A percentile compares a stretch with the other conserved stretches of the same genome.
Evolutionary conservation across 345 rosid species (phyloP).

Genomic region (Citrus trifoliata): DNA sequence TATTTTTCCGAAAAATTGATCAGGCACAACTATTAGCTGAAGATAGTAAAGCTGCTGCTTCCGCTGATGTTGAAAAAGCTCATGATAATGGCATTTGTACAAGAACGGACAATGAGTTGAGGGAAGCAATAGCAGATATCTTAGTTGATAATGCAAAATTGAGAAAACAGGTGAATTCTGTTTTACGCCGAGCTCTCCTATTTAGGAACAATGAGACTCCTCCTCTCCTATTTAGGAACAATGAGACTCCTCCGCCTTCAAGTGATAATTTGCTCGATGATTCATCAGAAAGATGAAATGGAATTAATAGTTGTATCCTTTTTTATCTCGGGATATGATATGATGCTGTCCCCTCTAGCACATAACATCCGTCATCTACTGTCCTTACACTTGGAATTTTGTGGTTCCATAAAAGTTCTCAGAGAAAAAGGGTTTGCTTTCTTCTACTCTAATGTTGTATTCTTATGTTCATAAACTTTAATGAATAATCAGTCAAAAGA

Average conservation of each 20-base stretch:
- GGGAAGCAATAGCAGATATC: slow-evolving; percentile 51
- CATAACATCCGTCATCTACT: slow-evolving; percentile 4
- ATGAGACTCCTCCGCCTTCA: too few species aligned
- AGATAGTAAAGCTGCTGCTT: slow-evolving; percentile 30
- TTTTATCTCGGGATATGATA: not conserved
- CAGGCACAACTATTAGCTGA: slow-evolving; percentile 58
- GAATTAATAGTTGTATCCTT: not conserved
- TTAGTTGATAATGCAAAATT: slow-evolving; percentile 50
- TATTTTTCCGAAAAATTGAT: not conserved
- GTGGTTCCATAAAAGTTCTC: slow-evolving; percentile 7
- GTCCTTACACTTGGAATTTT: slow-evolving; percentile 19
- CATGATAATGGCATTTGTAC: slow-evolving; percentile 14
- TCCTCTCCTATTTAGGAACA: too few species aligned
- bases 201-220: slow-evolving; percentile 9
- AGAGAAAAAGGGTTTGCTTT: not conserved
- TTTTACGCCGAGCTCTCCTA: slow-evolving; percentile 32
- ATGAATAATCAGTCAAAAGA: not conserved
- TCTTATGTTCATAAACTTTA: not conserved
- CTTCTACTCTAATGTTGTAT: slow-evolving; percentile 1
- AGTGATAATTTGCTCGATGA: not conserved
- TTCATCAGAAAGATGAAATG: slow-evolving; percentile 13
- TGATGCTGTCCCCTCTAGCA: not conserved
- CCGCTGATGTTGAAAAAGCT: slow-evolving; percentile 12
- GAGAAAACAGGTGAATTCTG: slow-evolving; percentile 65
- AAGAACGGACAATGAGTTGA: slow-evolving; percentile 41